Base-by-base conservation (phyloP, 805 yeast species). In the Maudiozyma serrabonitensis region DNA sequence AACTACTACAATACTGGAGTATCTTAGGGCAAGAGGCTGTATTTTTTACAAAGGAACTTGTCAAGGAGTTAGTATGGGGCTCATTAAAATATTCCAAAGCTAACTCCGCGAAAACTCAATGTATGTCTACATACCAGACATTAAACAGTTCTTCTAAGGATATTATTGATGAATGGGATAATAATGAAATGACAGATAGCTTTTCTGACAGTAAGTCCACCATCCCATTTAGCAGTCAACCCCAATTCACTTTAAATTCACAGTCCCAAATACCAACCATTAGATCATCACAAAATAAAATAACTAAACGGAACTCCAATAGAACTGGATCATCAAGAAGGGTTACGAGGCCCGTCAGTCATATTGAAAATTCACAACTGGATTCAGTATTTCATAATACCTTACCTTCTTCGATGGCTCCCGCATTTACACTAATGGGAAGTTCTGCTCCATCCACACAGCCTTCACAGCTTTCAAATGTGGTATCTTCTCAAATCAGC, bases 391-490 rank as follows among this genome's bases (percentile, higher is more conserved):
- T 48, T 3, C 49, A 45, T 40, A 16, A 28, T 18, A 41, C 53
- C 11, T 43, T 65, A 40, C 69, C 69, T 1, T 56, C 52, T 26
- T 57, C 57, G 6, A 62, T 64, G 65, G 52, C 65, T 2, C 69
- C 68, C 7, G 67, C 67, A 46, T 65, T 65, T 47, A 55, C 67
- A n/a, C 47, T 63, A 38, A 50, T 57, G 55, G 63, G 59, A 3
- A 23, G 26, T 12, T 19, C 48, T 50, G 39, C 8, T 43, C 32
- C 15, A 26, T 18, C 35, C 41, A 26, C 42, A 16, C 42, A 37
- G 21, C 44, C 46, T 4, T 41, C 50, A 16, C 43, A 26, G n/a
- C 6, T 21, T 2, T 16, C 34, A 8, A 31, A 28, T 13, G n/a
- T 39, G 1, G 32, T 15, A 16, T 18, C 44, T n/a, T 47, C 46